A percentile compares a stretch with the other conserved stretches of the same genome.
Evolutionary conservation across 805 yeast species (phyloP).

Genomic region (Candida quercuum): DNA sequence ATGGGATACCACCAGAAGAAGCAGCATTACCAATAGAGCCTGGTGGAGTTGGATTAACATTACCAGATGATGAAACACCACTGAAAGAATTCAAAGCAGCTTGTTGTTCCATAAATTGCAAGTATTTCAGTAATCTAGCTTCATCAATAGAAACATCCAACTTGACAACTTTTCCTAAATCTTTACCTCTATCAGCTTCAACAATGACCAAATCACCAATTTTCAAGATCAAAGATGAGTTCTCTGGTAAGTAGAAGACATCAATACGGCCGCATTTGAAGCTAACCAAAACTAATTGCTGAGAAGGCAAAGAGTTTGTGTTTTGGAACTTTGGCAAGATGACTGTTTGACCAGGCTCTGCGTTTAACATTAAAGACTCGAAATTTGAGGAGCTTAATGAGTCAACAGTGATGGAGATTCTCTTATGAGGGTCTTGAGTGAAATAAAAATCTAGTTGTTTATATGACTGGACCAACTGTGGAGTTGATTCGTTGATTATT

Average conservation of each 20-base stretch:
- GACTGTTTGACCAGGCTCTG: conserved; percentile 6
- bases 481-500: conserved; percentile 13
- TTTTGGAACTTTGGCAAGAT: conserved; percentile 18
- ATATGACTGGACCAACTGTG: conserved; percentile 13
- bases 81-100: conserved; percentile 35
- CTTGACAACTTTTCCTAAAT: conserved; percentile 68
- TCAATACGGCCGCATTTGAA: conserved; percentile 80
- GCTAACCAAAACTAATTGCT: conserved; percentile 53
- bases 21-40: neutral
- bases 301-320: conserved; percentile 17
- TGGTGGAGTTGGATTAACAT: neutral
- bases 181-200: conserved; percentile 83
- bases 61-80: conserved; percentile 7
- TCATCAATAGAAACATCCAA: conserved; percentile 58
- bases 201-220: conserved; percentile 67
- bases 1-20: too few relatives aligned
- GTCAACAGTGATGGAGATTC: conserved; percentile 16
- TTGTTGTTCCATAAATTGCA: conserved; percentile 69
- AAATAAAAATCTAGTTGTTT: conserved; percentile 19
- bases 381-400: conserved; percentile 5
- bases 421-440: conserved; percentile 17
- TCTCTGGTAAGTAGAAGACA: conserved; percentile 57
- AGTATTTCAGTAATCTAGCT: conserved; percentile 67
- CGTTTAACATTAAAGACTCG: conserved; percentile 8
- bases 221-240: conserved; percentile 31